Percentiles rank a stretch among this genome's conserved stretches.
Evolutionary conservation across 148 eudicot species (phyloP).

Genomic region (Hydrangea macrophylla): DNA sequence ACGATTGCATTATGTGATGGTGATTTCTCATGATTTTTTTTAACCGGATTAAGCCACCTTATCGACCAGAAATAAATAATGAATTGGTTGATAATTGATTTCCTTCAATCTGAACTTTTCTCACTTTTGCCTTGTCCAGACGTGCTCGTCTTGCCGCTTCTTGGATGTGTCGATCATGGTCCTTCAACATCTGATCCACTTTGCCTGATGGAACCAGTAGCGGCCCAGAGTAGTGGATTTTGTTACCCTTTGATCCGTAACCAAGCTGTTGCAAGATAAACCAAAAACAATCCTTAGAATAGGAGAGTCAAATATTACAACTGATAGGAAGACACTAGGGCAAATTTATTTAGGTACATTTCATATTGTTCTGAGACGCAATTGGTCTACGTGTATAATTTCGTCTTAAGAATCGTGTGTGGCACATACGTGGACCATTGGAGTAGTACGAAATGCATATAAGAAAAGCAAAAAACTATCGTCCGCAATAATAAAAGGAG

Average conservation of each 20-base stretch:
- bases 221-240: slow-evolving; percentile 96
- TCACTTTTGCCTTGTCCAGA: slow-evolving; percentile 60
- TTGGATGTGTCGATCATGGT: slow-evolving; percentile 88
- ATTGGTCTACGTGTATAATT: too few relatives aligned
- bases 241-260: slow-evolving; percentile 78
- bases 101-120: slow-evolving; percentile 57
- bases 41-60: slow-evolving; percentile 23
- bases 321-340: too few relatives aligned
- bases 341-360: too few relatives aligned
- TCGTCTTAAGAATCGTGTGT: too few relatives aligned
- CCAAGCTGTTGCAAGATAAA: slow-evolving; percentile 50
- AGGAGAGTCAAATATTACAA: background rate
- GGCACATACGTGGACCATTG: too few relatives aligned
- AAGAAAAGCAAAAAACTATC: too few relatives aligned
- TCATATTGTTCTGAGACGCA: too few relatives aligned
- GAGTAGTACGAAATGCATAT: too few relatives aligned
- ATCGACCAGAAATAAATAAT: slow-evolving; percentile 52
- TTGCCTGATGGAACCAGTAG: slow-evolving; percentile 79
- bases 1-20: background rate
- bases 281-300: background rate
- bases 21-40: slow-evolving; percentile 14
- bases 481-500: too few relatives aligned
- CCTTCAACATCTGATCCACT: slow-evolving; percentile 85
- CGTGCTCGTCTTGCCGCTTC: slow-evolving; percentile 87
- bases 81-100: slow-evolving; percentile 44